Conservation (phyloP, 176 grass and related monocot species). For the Luzula sylvatica region DNA sequence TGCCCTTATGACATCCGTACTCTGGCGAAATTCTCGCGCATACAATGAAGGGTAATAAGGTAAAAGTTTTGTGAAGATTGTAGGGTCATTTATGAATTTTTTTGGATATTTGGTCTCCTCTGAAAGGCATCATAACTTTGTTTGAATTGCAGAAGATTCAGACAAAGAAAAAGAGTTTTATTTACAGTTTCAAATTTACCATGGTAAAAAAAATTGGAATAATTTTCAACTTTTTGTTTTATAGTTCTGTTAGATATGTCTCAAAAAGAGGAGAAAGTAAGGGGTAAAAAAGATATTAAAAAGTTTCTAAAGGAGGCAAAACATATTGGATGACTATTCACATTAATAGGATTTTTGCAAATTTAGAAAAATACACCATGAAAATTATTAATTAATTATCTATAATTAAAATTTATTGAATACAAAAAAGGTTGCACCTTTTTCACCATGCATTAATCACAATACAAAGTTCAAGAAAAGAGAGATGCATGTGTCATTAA, state of each 20-base stretch:
- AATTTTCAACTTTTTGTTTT: slow-evolving; percentile 28
- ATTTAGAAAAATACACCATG: background rate
- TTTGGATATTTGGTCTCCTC: slow-evolving; percentile 22
- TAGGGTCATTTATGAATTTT: slow-evolving; percentile 16
- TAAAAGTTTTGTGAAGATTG: slow-evolving; percentile 8
- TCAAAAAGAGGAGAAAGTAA: background rate
- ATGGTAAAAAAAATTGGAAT: slow-evolving; percentile 33
- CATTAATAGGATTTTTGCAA: slow-evolving; percentile 8
- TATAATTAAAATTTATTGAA: background rate
- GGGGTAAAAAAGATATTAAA: slow-evolving; percentile 17
- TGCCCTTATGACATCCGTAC: slow-evolving; percentile 9
- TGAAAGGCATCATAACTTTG: slow-evolving; percentile 30
- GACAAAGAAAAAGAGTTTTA: slow-evolving; percentile 21
- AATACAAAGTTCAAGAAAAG: background rate
- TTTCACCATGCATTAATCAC: slow-evolving; percentile 8
- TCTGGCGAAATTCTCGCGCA: background rate
- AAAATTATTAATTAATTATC: background rate
- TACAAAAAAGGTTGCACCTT: background rate
- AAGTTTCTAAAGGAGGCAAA: slow-evolving; percentile 38
- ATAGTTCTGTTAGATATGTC: background rate
- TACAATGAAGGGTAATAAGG: background rate
- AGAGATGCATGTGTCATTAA: slow-evolving; percentile 1
- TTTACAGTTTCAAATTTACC: slow-evolving; percentile 21
- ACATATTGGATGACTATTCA: slow-evolving; percentile 42
- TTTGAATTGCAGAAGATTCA: slow-evolving; percentile 28